These are phyloP conservation scores for Aquanectria penicillioides DNA, from an alignment of 2,329 filamentous ascomycete species.

Conservation along the genomic window DNA sequence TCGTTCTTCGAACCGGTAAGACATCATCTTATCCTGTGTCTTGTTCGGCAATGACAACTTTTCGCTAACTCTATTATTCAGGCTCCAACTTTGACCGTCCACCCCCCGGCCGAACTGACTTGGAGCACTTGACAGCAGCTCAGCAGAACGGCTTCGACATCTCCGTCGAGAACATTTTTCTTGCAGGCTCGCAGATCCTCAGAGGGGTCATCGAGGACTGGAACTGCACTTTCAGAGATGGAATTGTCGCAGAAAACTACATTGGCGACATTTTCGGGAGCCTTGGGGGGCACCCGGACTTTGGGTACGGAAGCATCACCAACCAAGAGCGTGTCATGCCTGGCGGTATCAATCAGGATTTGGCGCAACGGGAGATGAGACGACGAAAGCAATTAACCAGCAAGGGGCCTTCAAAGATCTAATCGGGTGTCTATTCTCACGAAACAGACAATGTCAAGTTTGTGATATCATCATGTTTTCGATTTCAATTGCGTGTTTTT, in stretches of 20 bases:
- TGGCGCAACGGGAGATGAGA: constrained; percentile 44
- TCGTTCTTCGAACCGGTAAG: constrained; percentile 71
- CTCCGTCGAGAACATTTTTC: constrained; percentile 73
- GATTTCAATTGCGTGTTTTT: not conserved
- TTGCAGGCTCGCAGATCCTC: constrained; percentile 72
- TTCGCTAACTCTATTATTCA: constrained; percentile 12
- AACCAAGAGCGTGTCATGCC: constrained; percentile 46
- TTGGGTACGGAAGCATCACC: constrained; percentile 65
- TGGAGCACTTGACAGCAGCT: constrained; percentile 67
- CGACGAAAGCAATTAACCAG: constrained; percentile 38
- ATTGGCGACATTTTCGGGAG: constrained; percentile 77
- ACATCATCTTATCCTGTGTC: not conserved
- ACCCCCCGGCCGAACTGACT: constrained; percentile 64
- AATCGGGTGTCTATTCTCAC: too few species aligned
- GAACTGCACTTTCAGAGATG: constrained; percentile 66
- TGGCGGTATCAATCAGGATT: constrained; percentile 21
- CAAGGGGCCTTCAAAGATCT: constrained; percentile 36
- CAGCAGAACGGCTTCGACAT: constrained; percentile 72
- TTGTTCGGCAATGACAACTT: rapidly evolving
- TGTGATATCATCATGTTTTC: too few species aligned
- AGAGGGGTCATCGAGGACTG: constrained; percentile 70
- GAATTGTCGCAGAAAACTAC: constrained; percentile 71
- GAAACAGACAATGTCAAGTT: too few species aligned
- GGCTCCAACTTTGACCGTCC: constrained; percentile 78
- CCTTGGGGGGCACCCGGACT: constrained; percentile 72